Percentiles rank a stretch among this genome's conserved stretches.
Conservation (phyloP, 441 rosid species). For the Breynia disticha region DNA sequence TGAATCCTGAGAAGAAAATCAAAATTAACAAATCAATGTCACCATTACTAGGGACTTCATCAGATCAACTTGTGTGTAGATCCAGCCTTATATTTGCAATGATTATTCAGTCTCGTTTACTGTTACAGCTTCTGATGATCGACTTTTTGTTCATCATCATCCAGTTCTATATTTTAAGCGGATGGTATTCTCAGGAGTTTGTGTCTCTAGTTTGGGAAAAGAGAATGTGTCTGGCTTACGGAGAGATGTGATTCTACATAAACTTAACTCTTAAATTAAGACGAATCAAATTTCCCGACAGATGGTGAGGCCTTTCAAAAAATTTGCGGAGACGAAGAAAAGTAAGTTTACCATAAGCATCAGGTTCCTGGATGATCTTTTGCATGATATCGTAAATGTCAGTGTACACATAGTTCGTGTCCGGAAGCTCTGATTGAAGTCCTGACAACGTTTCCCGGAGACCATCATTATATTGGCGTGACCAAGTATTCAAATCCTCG, state of each 20-base stretch:
- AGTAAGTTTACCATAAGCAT: constrained; percentile 31
- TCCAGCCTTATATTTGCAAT: no score
- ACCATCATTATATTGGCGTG: constrained; percentile 30
- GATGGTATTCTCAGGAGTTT: no score
- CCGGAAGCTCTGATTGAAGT: constrained; percentile 32
- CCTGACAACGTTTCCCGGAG: constrained; percentile 31
- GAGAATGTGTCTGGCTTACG: no score
- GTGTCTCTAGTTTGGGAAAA: no score
- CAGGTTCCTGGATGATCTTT: constrained; percentile 36
- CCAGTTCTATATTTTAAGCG: no score
- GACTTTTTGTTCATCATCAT: no score
- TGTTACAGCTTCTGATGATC: no score
- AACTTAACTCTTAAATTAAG: no score
- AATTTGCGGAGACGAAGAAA: neutral
- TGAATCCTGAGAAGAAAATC: constrained; percentile 34
- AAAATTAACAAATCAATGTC: neutral
- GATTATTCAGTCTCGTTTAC: no score
- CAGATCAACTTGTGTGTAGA: no score
- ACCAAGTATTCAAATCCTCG: constrained; percentile 31
- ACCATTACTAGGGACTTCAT: neutral
- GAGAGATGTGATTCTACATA: no score
- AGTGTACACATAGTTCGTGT: constrained; percentile 41
- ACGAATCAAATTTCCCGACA: no score
- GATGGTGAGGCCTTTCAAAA: neutral
- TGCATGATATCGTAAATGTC: constrained; percentile 34